Conservation (phyloP, 805 yeast genomes). For the Barnettozyma wickerhamii region DNA sequence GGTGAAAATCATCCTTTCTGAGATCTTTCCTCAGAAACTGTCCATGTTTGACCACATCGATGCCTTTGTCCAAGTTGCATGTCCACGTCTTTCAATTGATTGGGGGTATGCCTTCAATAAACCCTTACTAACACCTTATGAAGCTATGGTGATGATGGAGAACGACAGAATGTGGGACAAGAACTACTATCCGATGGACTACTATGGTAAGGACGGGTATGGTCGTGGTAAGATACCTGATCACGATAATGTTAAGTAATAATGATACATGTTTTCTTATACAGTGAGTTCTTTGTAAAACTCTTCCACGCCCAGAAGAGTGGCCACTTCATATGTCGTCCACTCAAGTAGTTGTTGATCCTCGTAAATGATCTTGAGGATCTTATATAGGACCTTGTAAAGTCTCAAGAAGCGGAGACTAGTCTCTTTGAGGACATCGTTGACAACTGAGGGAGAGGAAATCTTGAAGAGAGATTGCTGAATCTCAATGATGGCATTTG, state of each 20-base stretch:
- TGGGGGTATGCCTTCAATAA: conserved; percentile 98
- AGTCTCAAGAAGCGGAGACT: conserved; percentile 42
- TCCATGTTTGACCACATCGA: conserved; percentile 92
- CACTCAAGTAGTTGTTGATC: conserved; percentile 40
- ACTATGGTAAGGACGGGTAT: conserved; percentile 84
- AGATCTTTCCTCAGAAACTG: conserved; percentile 88
- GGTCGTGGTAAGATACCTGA: conserved; percentile 80
- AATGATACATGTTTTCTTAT: background rate
- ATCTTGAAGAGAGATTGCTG: conserved; percentile 55
- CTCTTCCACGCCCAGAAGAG: conserved; percentile 65
- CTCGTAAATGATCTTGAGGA: conserved; percentile 32
- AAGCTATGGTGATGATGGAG: conserved; percentile 84
- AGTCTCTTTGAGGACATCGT: conserved; percentile 48
- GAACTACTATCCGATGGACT: conserved; percentile 90
- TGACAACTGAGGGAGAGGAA: conserved; percentile 59
- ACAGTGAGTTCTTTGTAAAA: conserved; percentile 8
- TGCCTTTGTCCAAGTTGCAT: conserved; percentile 95
- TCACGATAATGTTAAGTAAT: conserved; percentile 25
- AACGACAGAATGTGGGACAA: conserved; percentile 64
- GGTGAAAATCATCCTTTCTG: conserved; percentile 81
- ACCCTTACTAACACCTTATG: conserved; percentile 93
- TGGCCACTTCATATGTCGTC: conserved; percentile 57
- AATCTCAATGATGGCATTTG: conserved; percentile 55
- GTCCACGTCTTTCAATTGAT: conserved; percentile 92
- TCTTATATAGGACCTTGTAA: conserved; percentile 33